Conservation (phyloP, 441 rosid genomes). For the Adansonia rubrostipa region DNA sequence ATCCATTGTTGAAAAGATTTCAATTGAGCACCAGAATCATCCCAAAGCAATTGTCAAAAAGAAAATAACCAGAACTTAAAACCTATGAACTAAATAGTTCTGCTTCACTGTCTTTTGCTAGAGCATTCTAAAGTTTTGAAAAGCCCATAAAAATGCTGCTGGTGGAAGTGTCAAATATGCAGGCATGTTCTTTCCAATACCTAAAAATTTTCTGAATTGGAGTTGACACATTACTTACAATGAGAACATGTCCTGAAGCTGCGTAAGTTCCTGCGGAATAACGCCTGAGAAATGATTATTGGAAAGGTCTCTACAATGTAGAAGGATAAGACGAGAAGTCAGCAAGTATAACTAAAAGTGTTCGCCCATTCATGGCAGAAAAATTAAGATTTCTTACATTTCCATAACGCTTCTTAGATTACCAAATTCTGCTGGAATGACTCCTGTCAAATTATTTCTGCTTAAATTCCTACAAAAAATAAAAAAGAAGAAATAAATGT, state of each 20-base stretch:
- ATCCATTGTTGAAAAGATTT: neutral
- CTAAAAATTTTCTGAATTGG: neutral
- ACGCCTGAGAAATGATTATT: slow-evolving; percentile 76
- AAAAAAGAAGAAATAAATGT: slow-evolving; percentile 15
- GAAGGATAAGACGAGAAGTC: slow-evolving; percentile 27
- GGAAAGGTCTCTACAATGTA: slow-evolving; percentile 79
- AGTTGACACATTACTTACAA: slow-evolving; percentile 54
- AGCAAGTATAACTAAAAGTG: slow-evolving; percentile 23
- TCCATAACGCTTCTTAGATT: slow-evolving; percentile 89
- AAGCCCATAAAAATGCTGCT: slow-evolving; percentile 5
- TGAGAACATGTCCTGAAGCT: slow-evolving; percentile 73
- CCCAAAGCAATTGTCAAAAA: neutral
- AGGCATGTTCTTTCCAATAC: slow-evolving; percentile 11
- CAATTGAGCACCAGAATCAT: neutral
- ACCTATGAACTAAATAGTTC: neutral
- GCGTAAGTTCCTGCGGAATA: slow-evolving; percentile 84
- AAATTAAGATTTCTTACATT: slow-evolving; percentile 56
- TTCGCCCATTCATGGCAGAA: neutral
- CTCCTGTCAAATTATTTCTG: slow-evolving; percentile 71
- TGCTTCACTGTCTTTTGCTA: neutral
- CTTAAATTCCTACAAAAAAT: slow-evolving; percentile 70
- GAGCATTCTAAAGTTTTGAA: neutral
- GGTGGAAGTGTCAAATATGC: neutral
- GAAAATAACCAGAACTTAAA: neutral
- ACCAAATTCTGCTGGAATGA: slow-evolving; percentile 84